Evolutionary conservation across 345 rosid genomes (phyloP), one percentile per base, ranked within the genome.

Genomic region (Viola odorata): DNA sequence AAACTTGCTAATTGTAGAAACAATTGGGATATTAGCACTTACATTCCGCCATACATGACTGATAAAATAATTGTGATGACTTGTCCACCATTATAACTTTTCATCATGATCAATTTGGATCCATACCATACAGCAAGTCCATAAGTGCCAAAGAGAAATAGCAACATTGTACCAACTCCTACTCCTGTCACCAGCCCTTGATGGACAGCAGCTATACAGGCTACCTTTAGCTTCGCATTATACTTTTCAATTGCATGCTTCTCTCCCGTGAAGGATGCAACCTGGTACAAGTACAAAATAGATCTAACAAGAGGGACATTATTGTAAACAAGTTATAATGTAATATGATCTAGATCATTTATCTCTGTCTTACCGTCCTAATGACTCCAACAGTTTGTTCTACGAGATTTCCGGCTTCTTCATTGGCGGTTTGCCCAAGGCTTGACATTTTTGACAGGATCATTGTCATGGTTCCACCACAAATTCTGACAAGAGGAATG

Each of bases 191-290:
- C 84, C 45, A 86, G 45, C 57, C 95, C 95, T 70, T 91, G 96
- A n/a, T 76, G 69, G 49, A 71, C 77, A 4, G 82, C 60, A 15
- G 91, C 74, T 17, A 66, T 68, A 53, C 81, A 88, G 15, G 95
- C 95, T 7, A 80, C 61, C 62, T 78, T 71, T 5, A 91, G 78
- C 67, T 81, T 85, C 4, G 49, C 69, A 41, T 86, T 70, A 44
- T 91, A 91, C 3, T 82, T 86, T 7, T 76, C 80, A 17, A 80
- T 74, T 13, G 96, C 92, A 13, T 58, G 74, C 71, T 85, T 86
- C 81, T 91, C 98, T 40, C 96, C 95, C 0, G 95, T 82, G 75
- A 91, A 91, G n/a, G 96, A 85, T 50, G 83, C 88, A 13, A 91
- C 96, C 97, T 89, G 63, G 57, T n/a, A 53, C 3, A 41, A 10